These are phyloP conservation scores for Nakazawaea anatomiae DNA, from an alignment of 805 yeast genomes.

Conservation along the genomic window DNA sequence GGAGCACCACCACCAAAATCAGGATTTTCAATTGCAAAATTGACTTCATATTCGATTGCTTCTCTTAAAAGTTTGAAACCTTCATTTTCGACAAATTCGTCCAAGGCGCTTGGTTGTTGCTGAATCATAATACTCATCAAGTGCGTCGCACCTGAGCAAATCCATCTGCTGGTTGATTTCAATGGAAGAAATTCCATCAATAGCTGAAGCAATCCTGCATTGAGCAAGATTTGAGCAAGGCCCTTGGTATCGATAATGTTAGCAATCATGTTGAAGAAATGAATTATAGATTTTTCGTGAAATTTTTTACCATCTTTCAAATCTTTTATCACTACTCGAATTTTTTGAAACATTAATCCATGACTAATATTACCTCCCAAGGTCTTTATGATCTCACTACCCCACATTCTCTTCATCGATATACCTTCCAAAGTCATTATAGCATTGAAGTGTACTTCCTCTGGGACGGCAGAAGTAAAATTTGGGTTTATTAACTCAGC, in stretches of 20 bases:
- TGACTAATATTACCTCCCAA: constrained; percentile 85
- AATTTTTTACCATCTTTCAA: constrained; percentile 27
- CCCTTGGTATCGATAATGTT: constrained; percentile 53
- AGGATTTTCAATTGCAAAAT: constrained; percentile 56
- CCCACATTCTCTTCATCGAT: constrained; percentile 61
- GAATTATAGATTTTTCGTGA: constrained; percentile 43
- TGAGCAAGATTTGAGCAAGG: constrained; percentile 49
- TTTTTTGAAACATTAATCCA: constrained; percentile 69
- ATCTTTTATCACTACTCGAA: constrained; percentile 55
- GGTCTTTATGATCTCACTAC: constrained; percentile 69
- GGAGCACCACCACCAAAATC: constrained; percentile 55
- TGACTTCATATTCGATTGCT: constrained; percentile 57
- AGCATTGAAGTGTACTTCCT: constrained; percentile 52
- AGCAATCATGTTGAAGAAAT: constrained; percentile 55
- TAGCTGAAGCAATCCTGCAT: constrained; percentile 72
- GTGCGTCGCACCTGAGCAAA: constrained; percentile 60
- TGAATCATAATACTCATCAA: constrained; percentile 42
- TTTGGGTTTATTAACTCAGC: constrained; percentile 73
- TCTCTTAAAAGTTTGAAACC: constrained; percentile 64
- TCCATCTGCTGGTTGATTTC: constrained; percentile 44
- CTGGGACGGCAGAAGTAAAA: constrained; percentile 35
- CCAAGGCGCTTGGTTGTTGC: constrained; percentile 43
- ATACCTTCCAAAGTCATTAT: constrained; percentile 64
- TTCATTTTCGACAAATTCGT: constrained; percentile 56
- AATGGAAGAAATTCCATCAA: constrained; percentile 55